Evolutionary conservation across 768 basidiomycete genomes (phyloP), one percentile per base, ranked within the genome.

Genomic region (Termitomyces sp.): DNA sequence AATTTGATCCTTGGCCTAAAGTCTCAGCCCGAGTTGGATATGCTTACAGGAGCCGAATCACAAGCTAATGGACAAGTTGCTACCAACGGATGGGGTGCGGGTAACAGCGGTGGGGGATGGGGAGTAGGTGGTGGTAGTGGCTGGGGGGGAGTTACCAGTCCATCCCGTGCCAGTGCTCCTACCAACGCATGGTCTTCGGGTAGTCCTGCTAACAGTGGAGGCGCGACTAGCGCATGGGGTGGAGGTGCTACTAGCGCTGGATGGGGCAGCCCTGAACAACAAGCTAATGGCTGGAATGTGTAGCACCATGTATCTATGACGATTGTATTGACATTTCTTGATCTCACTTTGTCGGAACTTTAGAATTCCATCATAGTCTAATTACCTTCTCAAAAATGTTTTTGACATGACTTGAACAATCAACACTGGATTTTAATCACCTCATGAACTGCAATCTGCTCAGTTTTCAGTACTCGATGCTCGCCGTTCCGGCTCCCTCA

Each of bases 1-100:
- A 90, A 87, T 62, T 77, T 93, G 54, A 86, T 90, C 53, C 79
- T 90, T 46, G 88, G 85, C 10, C 77, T 92, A 13, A 90, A 92
- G 69, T 75, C 77, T 13, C 79, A 78, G 57, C 77, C 82, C 14
- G 85, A 89, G 43, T 68, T 81, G 38, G 86, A 86, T 58, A 72
- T 77, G 57, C 69, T 83, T 16, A 66, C 76, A 1, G 75, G 71
- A 57, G 75, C 73, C 52, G 75, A 78, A 28, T 72, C 69, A 54
- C 65, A 65, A 35, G 28, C 65, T 20, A 73, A 73, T 53, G 73
- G 71, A 2, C 70, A 73, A 38, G 58, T 53, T 28, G 46, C 51
- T 53, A 54, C 66, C 45, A 57, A 51, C 28, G 53, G 56, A 40
- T 67, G 68, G 64, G 38, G 44, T 50, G 58, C 56, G 46, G 40